Base-by-base conservation (phyloP, 1,284 basidiomycete species). In the Fomitopsis schrenkii region DNA sequence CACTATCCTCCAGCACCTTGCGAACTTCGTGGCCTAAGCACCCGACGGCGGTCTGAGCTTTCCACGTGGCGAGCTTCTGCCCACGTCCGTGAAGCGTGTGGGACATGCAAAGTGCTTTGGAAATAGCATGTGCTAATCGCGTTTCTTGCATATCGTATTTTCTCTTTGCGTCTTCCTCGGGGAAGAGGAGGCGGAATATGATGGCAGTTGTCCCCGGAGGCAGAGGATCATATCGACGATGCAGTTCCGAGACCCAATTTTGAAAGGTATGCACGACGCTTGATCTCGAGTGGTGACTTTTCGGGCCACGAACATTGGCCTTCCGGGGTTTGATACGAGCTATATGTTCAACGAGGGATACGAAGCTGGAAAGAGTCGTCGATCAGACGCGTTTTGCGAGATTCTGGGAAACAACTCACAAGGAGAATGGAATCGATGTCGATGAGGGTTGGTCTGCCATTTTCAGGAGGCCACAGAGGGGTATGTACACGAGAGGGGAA, bases 151-250 rank as follows among this genome's bases (percentile, higher is more conserved):
- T 77, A 19, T 85, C 84, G 66, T 92, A 95, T 68, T 86, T 86
- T 35, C 93, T 78, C 35, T 81, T 74, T 0, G 77, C 67, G 60
- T 94, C 92, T 61, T 92, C 85, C 59, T 94, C 86, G 0, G 94
- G 93, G 70, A 94, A 94, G n/a, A 95, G 75, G 2, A 94, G 72
- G 1, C 86, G 83, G 68, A 95, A 87, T 36, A 93, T 72, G 1
- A 76, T 78, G 10, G 76, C 71, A n/a, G 81, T 79, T 10, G 82
- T 83, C 12, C 78, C 77, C 0, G 73, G 67, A 1, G 83, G 82
- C 17, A 85, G 71, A 17, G 82, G 80, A 2, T 75, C 68, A 68
- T 80, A 83, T n/a, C 71, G 65, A 22, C 60, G 66, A 59, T 72
- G 79, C 30, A 88, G 73, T 15, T 73, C 70, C 1, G 68, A 62